Base-by-base conservation (phyloP, 2,329 filamentous ascomycete species). In the Neocucurbitaria cava region DNA sequence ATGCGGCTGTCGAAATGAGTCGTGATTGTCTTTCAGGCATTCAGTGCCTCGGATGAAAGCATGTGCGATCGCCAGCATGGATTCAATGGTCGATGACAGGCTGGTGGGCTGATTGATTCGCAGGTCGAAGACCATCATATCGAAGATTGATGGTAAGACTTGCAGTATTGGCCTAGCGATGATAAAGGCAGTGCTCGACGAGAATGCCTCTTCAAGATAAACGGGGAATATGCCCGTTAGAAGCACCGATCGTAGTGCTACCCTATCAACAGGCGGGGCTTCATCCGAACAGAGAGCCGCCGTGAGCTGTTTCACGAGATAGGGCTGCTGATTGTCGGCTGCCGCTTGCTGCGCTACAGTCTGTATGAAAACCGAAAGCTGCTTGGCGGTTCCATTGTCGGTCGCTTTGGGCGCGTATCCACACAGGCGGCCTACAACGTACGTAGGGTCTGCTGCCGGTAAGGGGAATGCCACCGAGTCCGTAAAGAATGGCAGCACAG, bases 391-490 rank as follows among this genome's bases (percentile, higher is more conserved):
- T 52, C 81, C 80, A 7, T 74, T 58, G 21, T 82, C 78, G 3
- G 70, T 71, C 2, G 87, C 72, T 59, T 83, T 85, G 1, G 83
- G 76, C 11, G 79, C 81, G 56, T 88, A 88, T 40, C 83, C 81
- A 59, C 83, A 85, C 28, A 89, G 74, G 52, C 81, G 81, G 8
- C 84, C 85, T 4, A 87, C 82, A 21, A 89, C 84, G 65, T 88
- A 89, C 0, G 79, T 83, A 1, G 86, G 86, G 64, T 89, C 86
- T 1, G 74, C 77, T 2, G 79, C 78, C 5, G 86, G 86, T 4
- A 88, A 74, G 2, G 86, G 86, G 65, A 89, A 89, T 0, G 80
- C 78, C 1, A 78, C 74, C 1, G 85, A 85, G 59, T 87, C 82
- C 1, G 82, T 86, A 70, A 87, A 88, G 76, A 87, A 88, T 1